Conservation (phyloP, 768 basidiomycete genomes). For the Termitomyces titanicus region DNA sequence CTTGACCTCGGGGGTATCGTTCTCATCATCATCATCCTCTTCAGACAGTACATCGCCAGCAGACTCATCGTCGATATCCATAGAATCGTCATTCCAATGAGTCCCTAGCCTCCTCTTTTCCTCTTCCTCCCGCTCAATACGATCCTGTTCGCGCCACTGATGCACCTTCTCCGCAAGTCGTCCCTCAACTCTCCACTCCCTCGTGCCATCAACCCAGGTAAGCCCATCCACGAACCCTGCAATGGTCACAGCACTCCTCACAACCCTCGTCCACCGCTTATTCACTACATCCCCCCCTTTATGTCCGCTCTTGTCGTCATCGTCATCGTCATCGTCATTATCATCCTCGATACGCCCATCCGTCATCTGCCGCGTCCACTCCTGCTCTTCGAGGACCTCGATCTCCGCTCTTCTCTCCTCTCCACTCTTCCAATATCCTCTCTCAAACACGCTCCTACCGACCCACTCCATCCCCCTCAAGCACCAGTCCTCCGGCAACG, state of each 20-base stretch:
- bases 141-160: slow-evolving; percentile 68
- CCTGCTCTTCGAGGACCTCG: slow-evolving; percentile 69
- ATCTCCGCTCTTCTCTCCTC: slow-evolving; percentile 68
- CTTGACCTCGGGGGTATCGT: slow-evolving; percentile 69
- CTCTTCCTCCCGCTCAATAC: slow-evolving; percentile 62
- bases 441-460: slow-evolving; percentile 83
- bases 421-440: slow-evolving; percentile 89
- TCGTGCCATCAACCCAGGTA: slow-evolving; percentile 54
- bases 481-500: slow-evolving; percentile 93
- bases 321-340: slow-evolving; percentile 33
- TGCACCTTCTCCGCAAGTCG: slow-evolving; percentile 63
- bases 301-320: slow-evolving; percentile 13
- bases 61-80: slow-evolving; percentile 67
- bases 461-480: slow-evolving; percentile 97
- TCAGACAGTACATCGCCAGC: slow-evolving; percentile 38
- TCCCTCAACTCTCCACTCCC: slow-evolving; percentile 64
- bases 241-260: slow-evolving; percentile 66
- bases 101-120: slow-evolving; percentile 59
- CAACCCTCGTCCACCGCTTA: slow-evolving; percentile 70
- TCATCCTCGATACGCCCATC: slow-evolving; percentile 87
- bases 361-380: slow-evolving; percentile 45
- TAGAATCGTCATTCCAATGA: slow-evolving; percentile 62
- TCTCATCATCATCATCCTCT: slow-evolving; percentile 59
- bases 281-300: slow-evolving; percentile 38
- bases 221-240: slow-evolving; percentile 75